phyloP scores from a whole-genome alignment of 208 protist species.

The Angomonas ambiguus region DNA sequence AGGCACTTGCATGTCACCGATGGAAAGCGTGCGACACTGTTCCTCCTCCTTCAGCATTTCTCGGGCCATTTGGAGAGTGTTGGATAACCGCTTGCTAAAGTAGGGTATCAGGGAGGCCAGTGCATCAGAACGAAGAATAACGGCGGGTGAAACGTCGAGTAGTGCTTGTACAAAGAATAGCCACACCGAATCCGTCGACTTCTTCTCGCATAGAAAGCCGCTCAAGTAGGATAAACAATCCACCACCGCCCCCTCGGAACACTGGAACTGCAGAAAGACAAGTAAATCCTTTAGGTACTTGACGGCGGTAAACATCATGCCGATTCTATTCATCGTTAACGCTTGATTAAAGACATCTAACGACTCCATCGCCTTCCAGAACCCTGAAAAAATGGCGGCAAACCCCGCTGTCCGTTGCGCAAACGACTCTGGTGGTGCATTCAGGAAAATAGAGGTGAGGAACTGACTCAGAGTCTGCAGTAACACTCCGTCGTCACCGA shows the following conservation, averaged over 20 bases:
- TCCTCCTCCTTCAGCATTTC: conserved; percentile 2
- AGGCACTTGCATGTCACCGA: not conserved
- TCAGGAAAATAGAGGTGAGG: not conserved
- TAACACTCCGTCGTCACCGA: not conserved
- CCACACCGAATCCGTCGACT: not conserved
- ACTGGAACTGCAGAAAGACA: not conserved
- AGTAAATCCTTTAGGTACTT: not conserved
- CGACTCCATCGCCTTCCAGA: not conserved
- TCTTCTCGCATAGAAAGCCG: not conserved
- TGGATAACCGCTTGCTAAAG: not conserved
- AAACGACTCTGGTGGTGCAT: not conserved
- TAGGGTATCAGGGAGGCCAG: not conserved
- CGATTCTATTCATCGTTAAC: not conserved
- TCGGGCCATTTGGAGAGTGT: not conserved
- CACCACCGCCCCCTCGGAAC: not conserved
- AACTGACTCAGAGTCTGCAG: not conserved
- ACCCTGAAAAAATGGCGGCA: not conserved
- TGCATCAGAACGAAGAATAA: not conserved
- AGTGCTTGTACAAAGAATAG: not conserved
- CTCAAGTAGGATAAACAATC: not conserved
- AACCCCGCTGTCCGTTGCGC: not conserved
- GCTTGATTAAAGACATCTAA: not conserved
- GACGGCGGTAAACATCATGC: not conserved
- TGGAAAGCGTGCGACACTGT: not conserved
- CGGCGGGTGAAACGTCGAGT: not conserved